Base-by-base conservation (phyloP, 2,329 filamentous ascomycete genomes). In the Sclerotiophoma versabilis region DNA sequence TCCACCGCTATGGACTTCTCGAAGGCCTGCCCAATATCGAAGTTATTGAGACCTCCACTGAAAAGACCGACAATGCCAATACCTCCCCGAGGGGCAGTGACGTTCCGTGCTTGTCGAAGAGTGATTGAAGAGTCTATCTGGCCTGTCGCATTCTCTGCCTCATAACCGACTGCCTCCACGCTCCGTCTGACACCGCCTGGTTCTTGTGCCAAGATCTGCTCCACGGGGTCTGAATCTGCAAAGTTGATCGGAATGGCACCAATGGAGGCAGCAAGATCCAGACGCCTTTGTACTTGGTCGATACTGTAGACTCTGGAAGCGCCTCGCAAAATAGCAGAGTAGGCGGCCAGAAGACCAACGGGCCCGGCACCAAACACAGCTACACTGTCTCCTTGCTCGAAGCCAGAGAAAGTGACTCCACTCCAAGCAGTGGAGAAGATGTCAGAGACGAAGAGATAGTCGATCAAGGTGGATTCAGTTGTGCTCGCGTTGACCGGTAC, bases 241-340 rank as follows among this genome's bases (percentile, higher is more conserved):
- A 75, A 75, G 48, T 74, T 63, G 57, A 76, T 75, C 0, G 73
- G 72, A 15, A 74, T 69, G 7, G 72, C 72, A 5, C 72, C 72
- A 22, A 75, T 68, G 4, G 59, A 63, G 4, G 55, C 59, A 1
- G 70, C 73, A 7, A 57, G 53, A 1, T 59, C 63, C 8, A 75
- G 50, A 4, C 60, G 52, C 0, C 7, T 12, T 20, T 48, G 43
- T 6, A 62, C 26, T n/a, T 51, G 37, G 22, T 76, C 74, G 20
- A 76, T 62, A n/a, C 56, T 52, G 52, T 72, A 76, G 5, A 76
- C 71, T 4, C 49, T 56, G 4, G 57, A 58, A 10, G 72, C 73
- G 10, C 73, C 73, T 2, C 73, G 63, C 3, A 75, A 49, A 4
- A 70, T 36, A 0, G 73, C 73, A 1, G 70, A 71, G 48, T 75